Evolutionary conservation across 305 asterid species (phyloP).

Genomic region (Rubia balearica): DNA sequence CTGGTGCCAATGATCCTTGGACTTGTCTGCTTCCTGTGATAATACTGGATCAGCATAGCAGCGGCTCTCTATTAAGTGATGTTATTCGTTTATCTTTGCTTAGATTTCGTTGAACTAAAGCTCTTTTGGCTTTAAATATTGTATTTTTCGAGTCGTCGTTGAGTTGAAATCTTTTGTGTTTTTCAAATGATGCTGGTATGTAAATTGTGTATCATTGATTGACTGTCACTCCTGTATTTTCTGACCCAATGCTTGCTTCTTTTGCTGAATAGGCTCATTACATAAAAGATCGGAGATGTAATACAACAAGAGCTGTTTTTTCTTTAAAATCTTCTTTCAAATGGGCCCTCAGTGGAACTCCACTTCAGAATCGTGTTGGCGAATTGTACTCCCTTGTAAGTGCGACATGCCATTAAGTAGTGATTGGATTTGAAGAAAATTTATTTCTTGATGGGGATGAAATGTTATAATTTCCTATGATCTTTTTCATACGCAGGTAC

Average conservation of each 20-base stretch:
- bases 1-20: neutral
- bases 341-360: constrained; percentile 98
- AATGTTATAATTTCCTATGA: neutral
- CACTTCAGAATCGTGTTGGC: constrained; percentile 95
- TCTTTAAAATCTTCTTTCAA: constrained; percentile 66
- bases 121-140: neutral
- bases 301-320: constrained; percentile 82
- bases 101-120: neutral
- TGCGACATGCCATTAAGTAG: constrained; percentile 12
- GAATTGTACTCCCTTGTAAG: constrained; percentile 95
- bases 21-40: too few species aligned
- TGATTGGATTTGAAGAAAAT: constrained; percentile 9
- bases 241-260: constrained; percentile 4
- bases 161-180: neutral
- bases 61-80: too few species aligned
- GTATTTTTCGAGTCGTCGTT: too few species aligned
- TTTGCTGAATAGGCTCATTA: constrained; percentile 62
- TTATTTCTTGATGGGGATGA: constrained; percentile 17
- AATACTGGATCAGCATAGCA: neutral
- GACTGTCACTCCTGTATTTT: neutral
- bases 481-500: constrained; percentile 44
- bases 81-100: too few species aligned
- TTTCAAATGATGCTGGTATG: neutral
- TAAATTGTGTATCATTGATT: neutral
- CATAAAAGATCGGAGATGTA: constrained; percentile 74